Evolutionary conservation across 202 grass and related monocot species (phyloP).

Genomic region (Hordeum pubiflorum): DNA sequence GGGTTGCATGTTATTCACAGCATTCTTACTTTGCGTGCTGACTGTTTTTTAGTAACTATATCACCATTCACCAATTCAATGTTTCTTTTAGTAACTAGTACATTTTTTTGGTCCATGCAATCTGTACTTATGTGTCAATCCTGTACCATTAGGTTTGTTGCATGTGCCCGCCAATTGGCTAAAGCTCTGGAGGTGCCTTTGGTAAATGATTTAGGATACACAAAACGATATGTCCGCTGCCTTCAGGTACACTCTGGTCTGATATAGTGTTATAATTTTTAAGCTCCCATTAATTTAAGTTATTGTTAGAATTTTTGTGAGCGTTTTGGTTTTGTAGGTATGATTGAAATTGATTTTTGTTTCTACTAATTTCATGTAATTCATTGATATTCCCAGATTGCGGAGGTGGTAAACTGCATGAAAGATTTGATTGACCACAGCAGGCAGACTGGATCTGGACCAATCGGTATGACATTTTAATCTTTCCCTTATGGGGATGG

Average conservation of each 20-base stretch:
- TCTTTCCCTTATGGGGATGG: background rate
- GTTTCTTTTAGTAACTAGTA: background rate
- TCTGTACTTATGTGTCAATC: slow-evolving; percentile 3
- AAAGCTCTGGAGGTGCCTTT: slow-evolving; percentile 95
- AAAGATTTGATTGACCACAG: slow-evolving; percentile 98
- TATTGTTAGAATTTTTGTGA: background rate
- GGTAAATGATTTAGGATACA: slow-evolving; percentile 99
- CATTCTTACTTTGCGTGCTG: background rate
- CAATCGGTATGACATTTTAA: slow-evolving; percentile 51
- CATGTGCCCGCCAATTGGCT: slow-evolving; percentile 72
- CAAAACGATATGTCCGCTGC: slow-evolving; percentile 98
- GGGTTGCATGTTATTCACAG: background rate
- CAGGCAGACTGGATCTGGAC: slow-evolving; percentile 74
- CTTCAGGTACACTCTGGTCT: slow-evolving; percentile 62
- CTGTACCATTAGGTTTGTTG: slow-evolving; percentile 59
- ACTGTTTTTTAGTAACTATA: background rate
- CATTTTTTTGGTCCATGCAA: background rate
- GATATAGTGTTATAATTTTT: background rate
- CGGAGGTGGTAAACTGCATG: slow-evolving; percentile 97
- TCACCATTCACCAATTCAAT: background rate
- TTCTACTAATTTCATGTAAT: slow-evolving; percentile 14
- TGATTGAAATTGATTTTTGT: slow-evolving; percentile 10
- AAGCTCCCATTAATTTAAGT: background rate
- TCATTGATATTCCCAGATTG: slow-evolving; percentile 57
- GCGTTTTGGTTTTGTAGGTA: background rate